Evolutionary conservation across 2,329 filamentous ascomycete genomes (phyloP).

Genomic region (Stemphylium lycopersici): DNA sequence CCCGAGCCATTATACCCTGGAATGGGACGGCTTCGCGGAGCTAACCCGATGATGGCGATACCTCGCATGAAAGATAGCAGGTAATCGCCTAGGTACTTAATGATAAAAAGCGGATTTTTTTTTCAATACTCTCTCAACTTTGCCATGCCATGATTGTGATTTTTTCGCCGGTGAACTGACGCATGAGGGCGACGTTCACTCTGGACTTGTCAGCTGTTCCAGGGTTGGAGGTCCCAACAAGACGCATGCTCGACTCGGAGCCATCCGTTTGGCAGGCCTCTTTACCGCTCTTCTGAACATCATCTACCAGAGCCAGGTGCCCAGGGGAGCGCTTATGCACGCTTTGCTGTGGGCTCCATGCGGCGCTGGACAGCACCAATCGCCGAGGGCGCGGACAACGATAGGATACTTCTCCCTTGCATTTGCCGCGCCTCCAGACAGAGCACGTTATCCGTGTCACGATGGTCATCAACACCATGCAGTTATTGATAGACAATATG

Average conservation of each 20-base stretch:
- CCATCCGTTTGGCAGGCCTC: slow-evolving; percentile 32
- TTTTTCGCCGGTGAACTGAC: slow-evolving; percentile 20
- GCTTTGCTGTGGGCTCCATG: slow-evolving; percentile 39
- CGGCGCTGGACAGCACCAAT: slow-evolving; percentile 37
- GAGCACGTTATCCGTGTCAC: slow-evolving; percentile 21
- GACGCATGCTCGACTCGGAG: slow-evolving; percentile 35
- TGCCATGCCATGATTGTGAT: slow-evolving; percentile 7
- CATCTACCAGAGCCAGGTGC: slow-evolving; percentile 32
- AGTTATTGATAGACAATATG: slow-evolving; percentile 20
- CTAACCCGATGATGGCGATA: slow-evolving; percentile 37
- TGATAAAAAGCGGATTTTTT: slow-evolving; percentile 43
- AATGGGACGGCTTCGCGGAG: slow-evolving; percentile 30
- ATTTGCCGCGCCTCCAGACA: slow-evolving; percentile 22
- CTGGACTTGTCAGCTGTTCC: slow-evolving; percentile 25
- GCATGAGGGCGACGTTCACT: slow-evolving; percentile 15
- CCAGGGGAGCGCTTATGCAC: slow-evolving; percentile 46
- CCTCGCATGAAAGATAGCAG: slow-evolving; percentile 36
- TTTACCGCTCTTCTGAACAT: slow-evolving; percentile 50
- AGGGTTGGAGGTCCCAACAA: slow-evolving; percentile 38
- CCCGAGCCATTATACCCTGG: slow-evolving; percentile 45
- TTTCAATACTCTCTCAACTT: slow-evolving; percentile 13
- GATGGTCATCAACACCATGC: slow-evolving; percentile 16
- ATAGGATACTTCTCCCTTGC: slow-evolving; percentile 18
- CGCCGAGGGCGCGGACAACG: slow-evolving; percentile 26
- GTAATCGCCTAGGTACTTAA: slow-evolving; percentile 43